Evolutionary conservation across 495 filamentous ascomycete genomes (phyloP).

Genomic region (Xylaria grammica): DNA sequence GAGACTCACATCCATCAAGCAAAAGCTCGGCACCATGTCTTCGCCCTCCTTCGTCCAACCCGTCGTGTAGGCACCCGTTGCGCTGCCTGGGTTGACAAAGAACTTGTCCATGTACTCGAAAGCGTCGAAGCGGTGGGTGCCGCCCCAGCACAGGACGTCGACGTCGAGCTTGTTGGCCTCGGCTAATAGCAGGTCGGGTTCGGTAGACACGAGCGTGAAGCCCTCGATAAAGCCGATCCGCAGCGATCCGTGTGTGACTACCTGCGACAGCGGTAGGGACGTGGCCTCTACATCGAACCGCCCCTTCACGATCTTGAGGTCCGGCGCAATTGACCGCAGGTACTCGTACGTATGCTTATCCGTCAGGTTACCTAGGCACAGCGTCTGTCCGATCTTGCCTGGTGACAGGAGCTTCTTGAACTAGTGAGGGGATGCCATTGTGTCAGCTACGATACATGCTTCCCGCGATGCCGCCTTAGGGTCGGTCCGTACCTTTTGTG

Average conservation of each 20-base stretch:
- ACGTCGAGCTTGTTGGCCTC: conserved; percentile 96
- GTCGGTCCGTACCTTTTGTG: conserved; percentile 71
- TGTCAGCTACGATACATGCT: conserved; percentile 11
- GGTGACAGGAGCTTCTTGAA: conserved; percentile 98
- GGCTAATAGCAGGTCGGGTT: conserved; percentile 89
- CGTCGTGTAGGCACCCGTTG: conserved; percentile 80
- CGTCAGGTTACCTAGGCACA: conserved; percentile 97
- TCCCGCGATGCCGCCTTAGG: not conserved
- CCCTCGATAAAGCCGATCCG: conserved; percentile 97
- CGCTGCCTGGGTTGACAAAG: conserved; percentile 97
- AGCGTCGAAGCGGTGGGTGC: conserved; percentile 96
- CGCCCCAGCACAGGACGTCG: conserved; percentile 95
- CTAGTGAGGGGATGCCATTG: conserved; percentile 49
- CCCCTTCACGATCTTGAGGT: conserved; percentile 94
- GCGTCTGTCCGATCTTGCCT: conserved; percentile 96
- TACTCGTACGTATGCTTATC: conserved; percentile 94
- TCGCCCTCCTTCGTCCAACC: conserved; percentile 64
- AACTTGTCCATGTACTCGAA: conserved; percentile 99
- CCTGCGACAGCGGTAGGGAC: conserved; percentile 87
- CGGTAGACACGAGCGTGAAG: conserved; percentile 90
- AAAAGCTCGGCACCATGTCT: conserved; percentile 92
- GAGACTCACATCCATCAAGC: conserved; percentile 93
- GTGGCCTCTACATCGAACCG: conserved; percentile 93
- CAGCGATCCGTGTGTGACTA: conserved; percentile 90
- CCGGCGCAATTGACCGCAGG: conserved; percentile 87